phyloP scores from a whole-genome alignment of 352 stramenopile species.

The Aphanomyces euteiches region DNA sequence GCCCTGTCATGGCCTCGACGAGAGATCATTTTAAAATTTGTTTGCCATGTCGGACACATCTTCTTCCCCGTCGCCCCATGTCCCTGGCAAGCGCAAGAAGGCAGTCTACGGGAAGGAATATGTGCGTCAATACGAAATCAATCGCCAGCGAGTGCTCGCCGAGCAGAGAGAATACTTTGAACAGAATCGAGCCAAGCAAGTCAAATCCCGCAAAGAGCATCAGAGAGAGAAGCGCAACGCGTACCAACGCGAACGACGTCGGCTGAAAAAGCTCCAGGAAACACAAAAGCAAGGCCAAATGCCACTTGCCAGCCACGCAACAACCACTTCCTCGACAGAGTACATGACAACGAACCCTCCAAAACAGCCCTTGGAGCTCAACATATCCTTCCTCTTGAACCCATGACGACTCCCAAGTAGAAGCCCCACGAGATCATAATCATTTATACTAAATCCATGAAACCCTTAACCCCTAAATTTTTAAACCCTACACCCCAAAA shows the following conservation, averaged over 20 bases:
- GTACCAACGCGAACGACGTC: constrained; percentile 13
- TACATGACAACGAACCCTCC: background rate
- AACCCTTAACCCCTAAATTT: background rate
- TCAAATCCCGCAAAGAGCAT: constrained; percentile 15
- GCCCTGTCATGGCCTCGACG: too few species aligned
- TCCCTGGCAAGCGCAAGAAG: constrained; percentile 4
- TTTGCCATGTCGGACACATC: too few species aligned
- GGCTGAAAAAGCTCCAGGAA: constrained; percentile 13
- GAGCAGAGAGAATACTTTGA: constrained; percentile 10
- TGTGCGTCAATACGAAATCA: constrained; percentile 5
- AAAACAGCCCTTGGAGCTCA: constrained; percentile 13
- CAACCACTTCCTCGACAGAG: background rate
- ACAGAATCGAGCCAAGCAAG: background rate
- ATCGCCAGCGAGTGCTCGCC: constrained; percentile 3
- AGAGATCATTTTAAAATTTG: too few species aligned
- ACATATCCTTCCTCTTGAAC: constrained; percentile 18
- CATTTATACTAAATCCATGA: background rate
- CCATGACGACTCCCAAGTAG: background rate
- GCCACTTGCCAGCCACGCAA: background rate
- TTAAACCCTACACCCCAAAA: too few species aligned
- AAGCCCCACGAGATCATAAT: background rate
- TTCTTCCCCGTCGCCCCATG: too few species aligned
- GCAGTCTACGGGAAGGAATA: constrained; percentile 31
- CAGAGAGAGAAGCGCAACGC: constrained; percentile 21
- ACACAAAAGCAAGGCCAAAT: background rate